These are phyloP conservation scores for Claviceps quebecensis DNA, from an alignment of 2,329 filamentous ascomycete genomes.

Conservation along the genomic window DNA sequence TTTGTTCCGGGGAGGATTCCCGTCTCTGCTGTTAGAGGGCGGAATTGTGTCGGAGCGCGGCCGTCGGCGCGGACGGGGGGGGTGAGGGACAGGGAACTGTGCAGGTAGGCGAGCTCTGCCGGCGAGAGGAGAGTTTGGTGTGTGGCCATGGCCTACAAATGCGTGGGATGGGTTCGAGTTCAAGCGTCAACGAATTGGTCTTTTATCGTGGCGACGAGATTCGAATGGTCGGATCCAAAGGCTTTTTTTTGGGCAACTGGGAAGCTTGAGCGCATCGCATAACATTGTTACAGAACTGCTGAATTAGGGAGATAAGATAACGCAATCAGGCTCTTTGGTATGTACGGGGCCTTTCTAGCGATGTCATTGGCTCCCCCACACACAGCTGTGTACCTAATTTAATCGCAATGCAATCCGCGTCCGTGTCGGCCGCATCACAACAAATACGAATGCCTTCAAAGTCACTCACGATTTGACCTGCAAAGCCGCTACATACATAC, in stretches of 20 bases:
- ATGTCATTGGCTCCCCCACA: too few species aligned
- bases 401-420: too few species aligned
- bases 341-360: too few species aligned
- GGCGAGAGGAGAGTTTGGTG: slow-evolving; percentile 72
- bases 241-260: neutral
- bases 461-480: too few species aligned
- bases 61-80: slow-evolving; percentile 86
- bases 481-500: too few species aligned
- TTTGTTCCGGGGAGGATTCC: slow-evolving; percentile 81
- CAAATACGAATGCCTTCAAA: too few species aligned
- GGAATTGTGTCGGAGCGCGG: slow-evolving; percentile 71
- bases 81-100: slow-evolving; percentile 65
- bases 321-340: too few species aligned
- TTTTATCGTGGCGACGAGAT: neutral
- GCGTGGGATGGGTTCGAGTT: neutral
- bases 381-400: too few species aligned
- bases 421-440: too few species aligned
- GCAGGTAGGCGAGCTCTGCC: slow-evolving; percentile 90
- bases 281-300: neutral
- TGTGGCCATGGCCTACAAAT: slow-evolving; percentile 38
- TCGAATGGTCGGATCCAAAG: neutral
- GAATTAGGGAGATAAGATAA: slow-evolving; percentile 1
- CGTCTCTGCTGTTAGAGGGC: slow-evolving; percentile 78
- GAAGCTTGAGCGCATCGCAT: slow-evolving; percentile 1
- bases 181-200: neutral